Conservation (phyloP, 2,329 filamentous ascomycete species). For the Penicillium thymicola region DNA sequence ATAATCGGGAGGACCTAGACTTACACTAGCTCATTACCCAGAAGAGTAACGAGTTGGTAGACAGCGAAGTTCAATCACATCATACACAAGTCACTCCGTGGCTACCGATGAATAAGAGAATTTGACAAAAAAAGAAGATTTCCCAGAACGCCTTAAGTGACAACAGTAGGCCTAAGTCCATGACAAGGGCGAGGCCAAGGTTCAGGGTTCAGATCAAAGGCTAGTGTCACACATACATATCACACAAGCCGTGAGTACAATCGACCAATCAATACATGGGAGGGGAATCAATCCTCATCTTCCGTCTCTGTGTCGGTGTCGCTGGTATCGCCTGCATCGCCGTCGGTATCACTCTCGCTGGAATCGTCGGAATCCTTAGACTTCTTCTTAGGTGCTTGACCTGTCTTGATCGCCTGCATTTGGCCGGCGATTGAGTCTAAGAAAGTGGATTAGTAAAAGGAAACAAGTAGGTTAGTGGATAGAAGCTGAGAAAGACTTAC, state of each 20-base stretch:
- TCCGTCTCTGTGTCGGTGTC: conserved; percentile 71
- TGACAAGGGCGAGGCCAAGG: not conserved
- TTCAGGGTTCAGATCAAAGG: conserved; percentile 7
- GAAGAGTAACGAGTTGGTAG: not conserved
- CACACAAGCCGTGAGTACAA: conserved; percentile 20
- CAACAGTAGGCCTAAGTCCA: not conserved
- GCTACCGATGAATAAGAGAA: conserved; percentile 16
- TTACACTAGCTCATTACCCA: not conserved
- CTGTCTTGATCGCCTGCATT: conserved; percentile 82
- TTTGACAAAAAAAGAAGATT: not conserved
- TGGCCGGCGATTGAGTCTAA: conserved; percentile 84
- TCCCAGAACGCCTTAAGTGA: not conserved
- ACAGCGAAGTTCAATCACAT: not conserved
- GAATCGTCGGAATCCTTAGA: conserved; percentile 52
- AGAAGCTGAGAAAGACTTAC: conserved; percentile 54
- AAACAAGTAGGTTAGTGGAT: conserved; percentile 1
- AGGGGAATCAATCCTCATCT: conserved; percentile 59
- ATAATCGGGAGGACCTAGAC: not conserved
- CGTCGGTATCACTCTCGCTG: conserved; percentile 64
- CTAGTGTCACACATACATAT: conserved; percentile 15
- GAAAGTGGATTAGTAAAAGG: conserved; percentile 14
- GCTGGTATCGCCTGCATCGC: conserved; percentile 56
- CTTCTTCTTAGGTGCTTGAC: conserved; percentile 56
- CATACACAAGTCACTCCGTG: conserved; percentile 7
- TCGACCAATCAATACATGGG: conserved; percentile 20